Evolutionary conservation across 2,329 filamentous ascomycete genomes (phyloP).

Genomic region (Dactylellina parvicollis): DNA sequence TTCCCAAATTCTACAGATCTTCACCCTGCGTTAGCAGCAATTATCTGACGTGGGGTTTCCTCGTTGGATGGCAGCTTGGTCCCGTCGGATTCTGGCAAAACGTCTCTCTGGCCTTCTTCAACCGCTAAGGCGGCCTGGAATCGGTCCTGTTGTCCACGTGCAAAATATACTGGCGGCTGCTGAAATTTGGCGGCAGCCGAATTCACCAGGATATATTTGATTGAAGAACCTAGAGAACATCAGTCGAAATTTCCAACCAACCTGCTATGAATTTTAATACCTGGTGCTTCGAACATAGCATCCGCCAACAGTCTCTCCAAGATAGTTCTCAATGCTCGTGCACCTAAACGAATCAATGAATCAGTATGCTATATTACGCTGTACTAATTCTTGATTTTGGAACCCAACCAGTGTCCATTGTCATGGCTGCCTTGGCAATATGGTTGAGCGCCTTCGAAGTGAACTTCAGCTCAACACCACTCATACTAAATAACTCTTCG

Average conservation of each 20-base stretch:
- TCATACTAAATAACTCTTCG: conserved; percentile 84
- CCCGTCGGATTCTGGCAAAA: background rate
- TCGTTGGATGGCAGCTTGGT: background rate
- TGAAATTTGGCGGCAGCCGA: conserved; percentile 65
- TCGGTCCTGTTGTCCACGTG: conserved; percentile 65
- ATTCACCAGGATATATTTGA: conserved; percentile 67
- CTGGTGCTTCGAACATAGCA: conserved; percentile 81
- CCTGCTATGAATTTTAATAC: conserved; percentile 44
- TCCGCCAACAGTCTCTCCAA: conserved; percentile 81
- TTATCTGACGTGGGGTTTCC: background rate
- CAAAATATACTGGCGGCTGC: conserved; percentile 66
- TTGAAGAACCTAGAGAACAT: conserved; percentile 63
- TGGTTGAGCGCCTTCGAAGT: conserved; percentile 82
- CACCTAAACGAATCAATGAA: conserved; percentile 59
- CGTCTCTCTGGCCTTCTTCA: conserved; percentile 64
- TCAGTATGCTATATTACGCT: background rate
- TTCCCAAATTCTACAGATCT: background rate
- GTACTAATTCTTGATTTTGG: background rate
- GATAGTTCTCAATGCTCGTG: conserved; percentile 79
- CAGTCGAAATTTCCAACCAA: background rate
- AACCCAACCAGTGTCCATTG: conserved; percentile 74
- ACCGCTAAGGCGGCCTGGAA: conserved; percentile 66
- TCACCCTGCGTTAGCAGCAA: background rate
- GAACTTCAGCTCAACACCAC: conserved; percentile 79
- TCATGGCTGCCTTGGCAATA: conserved; percentile 76